These are phyloP conservation scores for Fraxinus cuspidata DNA, from an alignment of 257 asterid species.

Conservation along the genomic window DNA sequence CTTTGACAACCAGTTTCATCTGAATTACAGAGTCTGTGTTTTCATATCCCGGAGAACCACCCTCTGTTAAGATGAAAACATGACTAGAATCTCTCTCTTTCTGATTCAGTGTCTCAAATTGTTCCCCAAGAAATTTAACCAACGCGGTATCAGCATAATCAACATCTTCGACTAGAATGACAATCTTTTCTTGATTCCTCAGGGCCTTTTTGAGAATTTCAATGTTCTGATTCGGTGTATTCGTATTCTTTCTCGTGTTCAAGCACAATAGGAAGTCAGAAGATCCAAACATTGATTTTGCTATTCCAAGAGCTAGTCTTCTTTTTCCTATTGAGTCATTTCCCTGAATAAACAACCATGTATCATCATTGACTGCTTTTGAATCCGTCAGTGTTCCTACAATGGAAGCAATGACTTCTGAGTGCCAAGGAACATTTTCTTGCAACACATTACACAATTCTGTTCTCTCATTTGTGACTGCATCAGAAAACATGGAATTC, in stretches of 20 bases:
- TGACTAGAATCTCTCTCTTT: slow-evolving; percentile 21
- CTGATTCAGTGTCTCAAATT: slow-evolving; percentile 16
- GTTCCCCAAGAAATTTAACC: slow-evolving; percentile 41
- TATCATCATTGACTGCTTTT: slow-evolving; percentile 25
- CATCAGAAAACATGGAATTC: slow-evolving; percentile 39
- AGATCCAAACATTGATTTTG: slow-evolving; percentile 59
- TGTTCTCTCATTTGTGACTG: slow-evolving; percentile 4
- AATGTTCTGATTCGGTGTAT: slow-evolving; percentile 8
- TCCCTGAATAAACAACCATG: slow-evolving; percentile 65
- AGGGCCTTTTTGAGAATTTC: slow-evolving; percentile 53
- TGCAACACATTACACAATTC: slow-evolving; percentile 31
- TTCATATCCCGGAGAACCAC: slow-evolving; percentile 25
- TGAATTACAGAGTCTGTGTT: slow-evolving; percentile 31
- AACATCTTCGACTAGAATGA: slow-evolving; percentile 57
- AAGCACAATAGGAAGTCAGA: slow-evolving; percentile 47
- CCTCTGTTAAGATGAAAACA: slow-evolving; percentile 51
- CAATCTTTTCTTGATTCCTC: slow-evolving; percentile 42
- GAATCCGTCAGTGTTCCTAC: slow-evolving; percentile 39
- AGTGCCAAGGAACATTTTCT: slow-evolving; percentile 83
- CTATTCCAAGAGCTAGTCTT: slow-evolving; percentile 57
- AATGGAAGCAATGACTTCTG: slow-evolving; percentile 43
- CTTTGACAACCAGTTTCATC: slow-evolving; percentile 46
- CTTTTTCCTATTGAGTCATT: slow-evolving; percentile 58
- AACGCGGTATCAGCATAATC: slow-evolving; percentile 57
- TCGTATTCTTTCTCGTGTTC: slow-evolving; percentile 41